phyloP scores from a whole-genome alignment of 148 eudicot species.

The Salicornia ramosissima region DNA sequence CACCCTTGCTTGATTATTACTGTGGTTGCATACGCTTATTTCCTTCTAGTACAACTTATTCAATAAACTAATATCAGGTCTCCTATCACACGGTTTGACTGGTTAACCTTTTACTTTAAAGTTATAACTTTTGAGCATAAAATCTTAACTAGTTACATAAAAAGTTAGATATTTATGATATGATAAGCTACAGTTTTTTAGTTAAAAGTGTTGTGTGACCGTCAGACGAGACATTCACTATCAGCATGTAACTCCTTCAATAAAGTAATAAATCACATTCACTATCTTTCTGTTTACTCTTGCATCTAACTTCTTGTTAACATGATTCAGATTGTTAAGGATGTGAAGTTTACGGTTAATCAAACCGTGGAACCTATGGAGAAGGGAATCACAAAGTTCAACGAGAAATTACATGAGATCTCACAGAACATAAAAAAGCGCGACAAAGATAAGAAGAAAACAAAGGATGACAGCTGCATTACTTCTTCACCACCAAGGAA shows the following conservation, averaged over 20 bases:
- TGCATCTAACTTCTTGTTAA: conserved; percentile 9
- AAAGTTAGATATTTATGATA: no score
- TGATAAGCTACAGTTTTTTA: no score
- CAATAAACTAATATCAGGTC: no score
- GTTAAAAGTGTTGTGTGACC: no score
- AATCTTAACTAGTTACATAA: no score
- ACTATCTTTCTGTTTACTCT: neutral
- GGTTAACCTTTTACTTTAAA: no score
- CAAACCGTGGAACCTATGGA: conserved; percentile 96
- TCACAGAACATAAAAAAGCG: conserved; percentile 82
- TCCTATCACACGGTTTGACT: no score
- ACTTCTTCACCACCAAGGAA: conserved; percentile 45
- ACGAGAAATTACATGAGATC: conserved; percentile 75
- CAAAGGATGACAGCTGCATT: conserved; percentile 78
- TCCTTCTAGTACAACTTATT: no score
- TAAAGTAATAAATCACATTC: neutral
- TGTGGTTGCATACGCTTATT: neutral
- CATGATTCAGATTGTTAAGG: conserved; percentile 74
- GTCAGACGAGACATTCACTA: neutral
- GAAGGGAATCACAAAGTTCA: conserved; percentile 80
- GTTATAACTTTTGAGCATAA: no score
- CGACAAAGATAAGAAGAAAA: conserved; percentile 61
- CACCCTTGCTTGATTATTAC: conserved; percentile 7
- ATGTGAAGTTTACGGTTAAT: conserved; percentile 75
- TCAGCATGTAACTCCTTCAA: neutral